Evolutionary conservation across 2,329 filamentous ascomycete genomes (phyloP).

Genomic region (Fusarium solani-melongenae): DNA sequence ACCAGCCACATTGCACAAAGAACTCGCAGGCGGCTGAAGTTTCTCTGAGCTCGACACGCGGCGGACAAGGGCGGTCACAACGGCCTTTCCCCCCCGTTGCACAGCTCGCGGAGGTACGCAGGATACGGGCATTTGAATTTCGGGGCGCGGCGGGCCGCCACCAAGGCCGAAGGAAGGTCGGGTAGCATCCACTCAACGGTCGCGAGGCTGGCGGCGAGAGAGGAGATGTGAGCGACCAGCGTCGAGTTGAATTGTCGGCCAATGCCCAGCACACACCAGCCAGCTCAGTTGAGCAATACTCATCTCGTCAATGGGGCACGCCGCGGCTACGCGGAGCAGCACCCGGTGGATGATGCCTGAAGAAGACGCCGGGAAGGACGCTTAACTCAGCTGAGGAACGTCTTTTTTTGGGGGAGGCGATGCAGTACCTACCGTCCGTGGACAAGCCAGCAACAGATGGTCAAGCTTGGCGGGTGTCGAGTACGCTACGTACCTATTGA

Average conservation of each 20-base stretch:
- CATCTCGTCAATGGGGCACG: conserved; percentile 35
- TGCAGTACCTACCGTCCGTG: conserved; percentile 13
- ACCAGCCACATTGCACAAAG: conserved; percentile 38
- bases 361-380: conserved; percentile 33
- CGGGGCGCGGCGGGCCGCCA: conserved; percentile 20
- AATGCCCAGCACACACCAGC: conserved; percentile 19
- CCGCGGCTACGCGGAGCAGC: conserved; percentile 27
- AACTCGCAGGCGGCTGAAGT: conserved; percentile 13
- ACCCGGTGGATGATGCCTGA: conserved; percentile 35
- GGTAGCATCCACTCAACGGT: conserved; percentile 25
- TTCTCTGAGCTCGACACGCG: conserved; percentile 4
- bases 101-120: conserved; percentile 9
- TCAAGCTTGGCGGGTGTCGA: conserved; percentile 39
- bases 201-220: conserved; percentile 34
- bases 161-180: conserved; percentile 23
- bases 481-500: conserved; percentile 23
- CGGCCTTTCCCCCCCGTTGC: conserved; percentile 15
- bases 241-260: conserved; percentile 7
- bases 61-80: conserved; percentile 12
- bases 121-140: conserved; percentile 15
- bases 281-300: conserved; percentile 17
- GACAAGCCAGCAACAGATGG: conserved; percentile 20
- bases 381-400: conserved; percentile 43
- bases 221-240: not conserved
- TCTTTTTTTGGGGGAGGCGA: conserved; percentile 23